Base-by-base conservation (phyloP, 169 alveolate species). In the Eimeria necatrix region DNA sequence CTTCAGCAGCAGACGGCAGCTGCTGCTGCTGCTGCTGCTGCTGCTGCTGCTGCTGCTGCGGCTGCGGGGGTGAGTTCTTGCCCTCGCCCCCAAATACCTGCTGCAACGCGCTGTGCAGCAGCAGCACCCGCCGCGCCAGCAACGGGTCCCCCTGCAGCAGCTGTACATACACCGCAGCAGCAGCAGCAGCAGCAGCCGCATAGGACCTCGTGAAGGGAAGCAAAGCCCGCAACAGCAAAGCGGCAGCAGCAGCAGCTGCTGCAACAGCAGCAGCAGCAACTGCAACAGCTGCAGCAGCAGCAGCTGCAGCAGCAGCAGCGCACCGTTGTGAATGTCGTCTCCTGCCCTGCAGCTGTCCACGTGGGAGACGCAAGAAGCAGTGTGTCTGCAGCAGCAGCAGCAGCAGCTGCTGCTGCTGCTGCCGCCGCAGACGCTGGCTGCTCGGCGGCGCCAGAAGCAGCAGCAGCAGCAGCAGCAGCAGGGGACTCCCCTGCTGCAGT, bases 401-500 rank as follows among this genome's bases (percentile, higher is more conserved):
- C 76, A 7, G 87, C 87, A 32, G 49, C 56, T 16, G 83, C 81
- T 12, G 81, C 51, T 22, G 22, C 83, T 22, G 83, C 41, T 71
- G 76, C 20, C 6, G 83, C 87, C 14, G 86, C 86, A 32, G 56
- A 56, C 3, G 87, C 56, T 6, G 87, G 14, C 26, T 68, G 26
- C 78, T 68, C 48, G 8, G 26, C 5, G 78, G 78, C 41, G 48
- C 49, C 12, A 22, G 49, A 9, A 68, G 85, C 85, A 12, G 85
- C 85, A 51, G 85, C 85, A 51, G 85, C 85, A 1, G 85, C 85
- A 51, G 85, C 85, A 3, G 85, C 85, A 41, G 85, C 85, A 46
- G 59, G 41, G 16, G 85, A 22, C 56, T 32, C 59, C 85, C 41
- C 56, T 10, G 60, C 26, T 26, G 85, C 59, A 32, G 85, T 56